Base-by-base conservation (phyloP, 2,329 filamentous ascomycete species). In the Fusarium phyllophilum region DNA sequence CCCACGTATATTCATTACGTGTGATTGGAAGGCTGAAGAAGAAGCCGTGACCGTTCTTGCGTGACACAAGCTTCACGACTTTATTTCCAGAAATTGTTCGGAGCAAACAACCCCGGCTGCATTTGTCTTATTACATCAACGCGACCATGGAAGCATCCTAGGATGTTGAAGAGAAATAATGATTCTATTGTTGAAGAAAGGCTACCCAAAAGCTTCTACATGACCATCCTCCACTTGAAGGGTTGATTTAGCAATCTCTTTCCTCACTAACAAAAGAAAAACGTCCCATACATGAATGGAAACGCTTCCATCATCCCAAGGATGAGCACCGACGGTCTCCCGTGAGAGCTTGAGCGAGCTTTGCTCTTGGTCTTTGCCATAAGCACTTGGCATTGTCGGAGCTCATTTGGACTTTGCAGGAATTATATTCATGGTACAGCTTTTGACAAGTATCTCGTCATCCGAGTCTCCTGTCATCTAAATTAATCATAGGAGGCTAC, bases 91-190 rank as follows among this genome's bases (percentile, higher is more conserved):
- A 45, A 4, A 17, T 45, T 18, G 17, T 26, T 18, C 13, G 5
- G 17, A 8, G n/a, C 7, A 26, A 26, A 18, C 7, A n/a, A n/a
- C n/a, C n/a, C n/a, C n/a, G n/a, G n/a, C n/a, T n/a, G n/a, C n/a
- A n/a, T n/a, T n/a, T 18, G 0, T 18, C n/a, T 8, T 26, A 4
- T 24, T 4, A 18, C 13, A 18, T 6, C 0, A 44, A 6, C 15
- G n/a, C n/a, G 42, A 44, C n/a, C 7, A 6, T 24, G 11, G 5
- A 44, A 44, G 15, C 5, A 44, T 6, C 15, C n/a, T 13, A 13
- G 2, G 11, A 44, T 44, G 42, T 24, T 26, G 17, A 44, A 8
- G n/a, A 44, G 24, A 24, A 5, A 15, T 10, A 42, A 42, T 10
- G 22, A 42, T 15, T 13, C 15, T n/a, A 6, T 15, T 42, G 22